These are phyloP conservation scores for Linnemannia hyalina DNA, from an alignment of 192 early-diverging fungal species.

Conservation along the genomic window DNA sequence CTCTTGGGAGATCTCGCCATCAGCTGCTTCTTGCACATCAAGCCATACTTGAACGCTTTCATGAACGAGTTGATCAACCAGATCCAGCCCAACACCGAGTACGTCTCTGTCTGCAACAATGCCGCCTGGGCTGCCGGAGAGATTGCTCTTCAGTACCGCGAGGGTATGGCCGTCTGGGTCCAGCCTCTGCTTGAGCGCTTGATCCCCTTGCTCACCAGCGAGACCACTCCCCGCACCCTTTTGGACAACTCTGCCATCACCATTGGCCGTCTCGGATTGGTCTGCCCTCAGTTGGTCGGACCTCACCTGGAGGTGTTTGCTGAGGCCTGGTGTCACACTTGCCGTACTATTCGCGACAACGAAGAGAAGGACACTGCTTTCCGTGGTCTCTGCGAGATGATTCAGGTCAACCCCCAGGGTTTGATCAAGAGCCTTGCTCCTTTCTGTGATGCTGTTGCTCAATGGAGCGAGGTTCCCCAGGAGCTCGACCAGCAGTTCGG, in stretches of 20 bases:
- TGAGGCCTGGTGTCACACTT: slow-evolving; percentile 84
- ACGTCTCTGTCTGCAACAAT: slow-evolving; percentile 95
- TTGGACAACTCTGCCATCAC: slow-evolving; percentile 98
- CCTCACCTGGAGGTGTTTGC: slow-evolving; percentile 89
- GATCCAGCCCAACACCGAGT: slow-evolving; percentile 81
- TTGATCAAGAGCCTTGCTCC: slow-evolving; percentile 75
- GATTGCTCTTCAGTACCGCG: slow-evolving; percentile 87
- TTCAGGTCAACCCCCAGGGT: slow-evolving; percentile 90
- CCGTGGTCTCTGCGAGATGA: slow-evolving; percentile 93
- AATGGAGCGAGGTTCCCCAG: slow-evolving; percentile 78
- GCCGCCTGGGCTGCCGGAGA: slow-evolving; percentile 98
- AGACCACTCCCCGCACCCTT: slow-evolving; percentile 78
- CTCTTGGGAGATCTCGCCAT: slow-evolving; percentile 98
- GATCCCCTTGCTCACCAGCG: slow-evolving; percentile 82
- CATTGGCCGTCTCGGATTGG: slow-evolving; percentile 94
- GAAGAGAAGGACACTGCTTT: slow-evolving; percentile 98
- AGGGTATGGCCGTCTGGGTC: slow-evolving; percentile 87
- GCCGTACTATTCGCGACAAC: slow-evolving; percentile 91
- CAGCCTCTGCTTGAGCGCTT: slow-evolving; percentile 86
- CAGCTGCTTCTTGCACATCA: slow-evolving; percentile 84
- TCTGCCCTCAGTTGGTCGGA: slow-evolving; percentile 86
- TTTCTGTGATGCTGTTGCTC: slow-evolving; percentile 86
- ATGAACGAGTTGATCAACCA: slow-evolving; percentile 82
- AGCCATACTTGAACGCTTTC: slow-evolving; percentile 83
- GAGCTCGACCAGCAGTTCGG: slow-evolving; percentile 74